Evolutionary conservation across 2,329 filamentous ascomycete species (phyloP).

Genomic region (Stagonosporopsis cucurbitacearum): DNA sequence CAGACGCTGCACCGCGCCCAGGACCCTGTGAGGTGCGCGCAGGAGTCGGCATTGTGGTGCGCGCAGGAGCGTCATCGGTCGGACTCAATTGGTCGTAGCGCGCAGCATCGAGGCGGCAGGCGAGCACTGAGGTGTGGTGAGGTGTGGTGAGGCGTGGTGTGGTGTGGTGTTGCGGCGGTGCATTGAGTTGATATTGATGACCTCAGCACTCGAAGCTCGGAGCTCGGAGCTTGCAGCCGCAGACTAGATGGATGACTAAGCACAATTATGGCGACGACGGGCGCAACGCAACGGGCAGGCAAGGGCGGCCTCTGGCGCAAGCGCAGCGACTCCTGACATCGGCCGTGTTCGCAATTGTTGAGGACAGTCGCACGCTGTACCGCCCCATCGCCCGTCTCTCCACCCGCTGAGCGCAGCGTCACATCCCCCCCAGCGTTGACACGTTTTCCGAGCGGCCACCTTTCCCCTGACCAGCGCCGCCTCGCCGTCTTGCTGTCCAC

Average conservation of each 20-base stretch:
- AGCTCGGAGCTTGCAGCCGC: not conserved
- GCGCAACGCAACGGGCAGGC: not conserved
- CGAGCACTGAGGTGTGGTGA: no score
- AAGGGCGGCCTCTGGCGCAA: not conserved
- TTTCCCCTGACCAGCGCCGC: slow-evolving; percentile 24
- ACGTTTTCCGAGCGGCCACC: slow-evolving; percentile 38
- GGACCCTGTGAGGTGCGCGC: slow-evolving; percentile 26
- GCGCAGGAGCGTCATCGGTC: slow-evolving; percentile 41
- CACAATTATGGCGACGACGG: not conserved
- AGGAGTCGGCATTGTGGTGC: slow-evolving; percentile 37
- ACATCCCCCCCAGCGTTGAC: slow-evolving; percentile 16
- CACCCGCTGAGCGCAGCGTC: slow-evolving; percentile 2
- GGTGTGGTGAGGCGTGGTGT: not conserved
- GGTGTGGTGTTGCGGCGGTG: not conserved
- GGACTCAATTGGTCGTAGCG: slow-evolving; percentile 30
- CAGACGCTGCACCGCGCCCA: slow-evolving; percentile 22
- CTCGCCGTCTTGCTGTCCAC: slow-evolving; percentile 4
- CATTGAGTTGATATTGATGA: slow-evolving; percentile 20
- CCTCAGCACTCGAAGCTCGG: slow-evolving; percentile 18
- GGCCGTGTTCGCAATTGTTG: slow-evolving; percentile 11
- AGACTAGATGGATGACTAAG: not conserved
- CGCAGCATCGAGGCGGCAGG: no score
- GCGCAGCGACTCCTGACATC: slow-evolving; percentile 26
- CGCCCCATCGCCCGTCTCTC: not conserved
- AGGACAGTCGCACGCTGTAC: slow-evolving; percentile 9